These are phyloP conservation scores for Phialocephala subalpina DNA, from an alignment of 2,329 filamentous ascomycete genomes.

Conservation along the genomic window DNA sequence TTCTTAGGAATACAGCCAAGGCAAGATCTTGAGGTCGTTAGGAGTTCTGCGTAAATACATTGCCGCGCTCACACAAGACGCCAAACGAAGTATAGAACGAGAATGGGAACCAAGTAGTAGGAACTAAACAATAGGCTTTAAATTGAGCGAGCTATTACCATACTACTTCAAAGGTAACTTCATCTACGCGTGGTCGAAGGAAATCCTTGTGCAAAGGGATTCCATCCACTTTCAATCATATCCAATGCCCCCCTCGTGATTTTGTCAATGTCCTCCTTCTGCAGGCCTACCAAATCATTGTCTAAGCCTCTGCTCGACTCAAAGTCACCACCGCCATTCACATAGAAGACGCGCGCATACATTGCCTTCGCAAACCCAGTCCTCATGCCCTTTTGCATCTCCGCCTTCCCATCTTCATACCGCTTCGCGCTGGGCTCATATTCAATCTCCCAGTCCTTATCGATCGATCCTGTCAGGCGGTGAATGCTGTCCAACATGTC, in stretches of 20 bases:
- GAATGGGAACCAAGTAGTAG: too few relatives aligned
- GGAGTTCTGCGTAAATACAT: too few relatives aligned
- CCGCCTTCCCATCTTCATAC: conserved; percentile 24
- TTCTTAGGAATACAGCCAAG: too few relatives aligned
- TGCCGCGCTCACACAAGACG: too few relatives aligned
- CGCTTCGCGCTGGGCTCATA: conserved; percentile 19
- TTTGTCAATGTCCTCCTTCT: conserved; percentile 32
- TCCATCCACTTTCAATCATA: conserved; percentile 13
- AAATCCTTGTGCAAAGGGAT: background rate
- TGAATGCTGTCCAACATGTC: conserved; percentile 53
- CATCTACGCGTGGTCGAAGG: too few relatives aligned
- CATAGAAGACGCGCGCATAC: conserved; percentile 32
- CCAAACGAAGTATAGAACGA: too few relatives aligned
- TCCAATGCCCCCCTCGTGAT: conserved; percentile 29
- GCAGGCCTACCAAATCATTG: conserved; percentile 31
- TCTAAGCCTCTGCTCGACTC: conserved; percentile 20
- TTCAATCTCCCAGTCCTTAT: conserved; percentile 34
- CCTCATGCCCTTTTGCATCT: conserved; percentile 26
- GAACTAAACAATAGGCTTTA: too few relatives aligned
- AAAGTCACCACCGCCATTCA: conserved; percentile 27
- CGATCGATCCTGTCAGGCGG: conserved; percentile 32
- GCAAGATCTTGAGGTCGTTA: too few relatives aligned
- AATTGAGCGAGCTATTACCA: too few relatives aligned
- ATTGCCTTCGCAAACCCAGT: conserved; percentile 29
- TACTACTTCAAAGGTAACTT: too few relatives aligned